phyloP scores from a whole-genome alignment of 345 rosid genomes.

The Melaleuca quinquenervia region DNA sequence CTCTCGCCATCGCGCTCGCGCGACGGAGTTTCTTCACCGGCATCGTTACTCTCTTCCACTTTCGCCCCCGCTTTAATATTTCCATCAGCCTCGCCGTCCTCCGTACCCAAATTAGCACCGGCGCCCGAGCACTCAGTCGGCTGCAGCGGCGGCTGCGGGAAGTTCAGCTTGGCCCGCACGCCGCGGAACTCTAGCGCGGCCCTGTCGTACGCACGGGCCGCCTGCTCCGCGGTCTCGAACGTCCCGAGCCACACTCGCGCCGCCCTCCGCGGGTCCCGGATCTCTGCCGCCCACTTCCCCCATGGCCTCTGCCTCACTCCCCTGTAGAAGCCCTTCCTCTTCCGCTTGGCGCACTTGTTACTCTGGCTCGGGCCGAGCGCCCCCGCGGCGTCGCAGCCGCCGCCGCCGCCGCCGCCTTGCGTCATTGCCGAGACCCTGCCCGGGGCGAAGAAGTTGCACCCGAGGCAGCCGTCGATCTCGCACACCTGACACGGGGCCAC shows the following conservation, averaged over 20 bases:
- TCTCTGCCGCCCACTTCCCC: slow-evolving; percentile 3
- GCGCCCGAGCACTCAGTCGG: neutral
- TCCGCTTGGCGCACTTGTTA: neutral
- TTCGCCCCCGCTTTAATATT: neutral
- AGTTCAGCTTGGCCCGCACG: neutral
- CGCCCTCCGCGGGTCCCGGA: neutral
- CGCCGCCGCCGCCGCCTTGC: neutral
- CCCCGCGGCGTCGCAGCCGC: neutral
- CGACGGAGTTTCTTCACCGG: neutral
- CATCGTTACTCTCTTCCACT: neutral
- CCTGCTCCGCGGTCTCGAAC: slow-evolving; percentile 1
- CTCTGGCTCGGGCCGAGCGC: neutral
- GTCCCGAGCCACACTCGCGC: slow-evolving; percentile 5
- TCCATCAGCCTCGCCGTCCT: neutral
- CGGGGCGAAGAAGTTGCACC: neutral
- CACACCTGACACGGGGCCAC: neutral
- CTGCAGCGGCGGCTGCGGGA: neutral
- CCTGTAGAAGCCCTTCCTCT: neutral
- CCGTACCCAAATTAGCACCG: neutral
- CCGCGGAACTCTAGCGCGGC: slow-evolving; percentile 1
- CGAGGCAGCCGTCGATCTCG: neutral
- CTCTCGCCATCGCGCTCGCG: neutral
- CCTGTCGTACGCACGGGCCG: neutral
- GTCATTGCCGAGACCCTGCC: neutral
- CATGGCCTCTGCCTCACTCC: slow-evolving; percentile 1